A percentile compares a stretch with the other conserved stretches of the same genome.
Conservation (phyloP, 495 filamentous ascomycete species). For the Hyaloscypha variabilis region DNA sequence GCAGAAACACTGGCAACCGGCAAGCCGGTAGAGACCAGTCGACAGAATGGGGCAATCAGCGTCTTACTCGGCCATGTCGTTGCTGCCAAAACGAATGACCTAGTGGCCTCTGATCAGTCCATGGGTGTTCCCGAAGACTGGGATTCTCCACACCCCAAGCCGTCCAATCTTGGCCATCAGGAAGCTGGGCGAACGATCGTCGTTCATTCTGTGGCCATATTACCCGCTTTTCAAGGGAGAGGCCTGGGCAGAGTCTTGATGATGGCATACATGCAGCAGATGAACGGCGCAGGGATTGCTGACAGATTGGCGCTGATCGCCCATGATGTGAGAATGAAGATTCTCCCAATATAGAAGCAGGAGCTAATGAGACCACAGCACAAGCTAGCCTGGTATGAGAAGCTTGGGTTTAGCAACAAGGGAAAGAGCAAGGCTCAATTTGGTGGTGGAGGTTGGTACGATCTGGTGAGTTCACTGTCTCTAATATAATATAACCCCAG, state of each 20-base stretch:
- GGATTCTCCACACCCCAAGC: constrained; percentile 40
- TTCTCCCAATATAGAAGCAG: not conserved
- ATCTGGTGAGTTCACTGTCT: constrained; percentile 56
- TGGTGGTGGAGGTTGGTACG: constrained; percentile 80
- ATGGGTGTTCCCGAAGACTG: constrained; percentile 76
- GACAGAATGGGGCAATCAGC: constrained; percentile 49
- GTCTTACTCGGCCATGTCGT: constrained; percentile 84
- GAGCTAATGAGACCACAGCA: constrained; percentile 24
- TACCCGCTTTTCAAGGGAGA: constrained; percentile 72
- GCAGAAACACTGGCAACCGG: constrained; percentile 50
- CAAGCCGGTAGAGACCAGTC: constrained; percentile 48
- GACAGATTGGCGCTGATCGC: constrained; percentile 77
- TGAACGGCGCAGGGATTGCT: constrained; percentile 61
- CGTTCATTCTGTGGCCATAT: constrained; percentile 80
- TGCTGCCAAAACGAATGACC: constrained; percentile 64
- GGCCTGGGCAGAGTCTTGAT: constrained; percentile 78
- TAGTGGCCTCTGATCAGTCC: constrained; percentile 69
- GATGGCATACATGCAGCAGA: constrained; percentile 72
- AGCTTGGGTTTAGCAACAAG: constrained; percentile 69
- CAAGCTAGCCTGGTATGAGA: constrained; percentile 75
- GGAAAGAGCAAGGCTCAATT: constrained; percentile 67
- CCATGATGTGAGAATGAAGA: constrained; percentile 55
- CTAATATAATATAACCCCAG: not conserved
- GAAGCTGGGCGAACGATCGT: constrained; percentile 74
- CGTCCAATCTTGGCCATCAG: constrained; percentile 56